Evolutionary conservation across 2,329 filamentous ascomycete genomes (phyloP), one percentile per base, ranked within the genome.

Genomic region (Trichoderma arundinaceum): DNA sequence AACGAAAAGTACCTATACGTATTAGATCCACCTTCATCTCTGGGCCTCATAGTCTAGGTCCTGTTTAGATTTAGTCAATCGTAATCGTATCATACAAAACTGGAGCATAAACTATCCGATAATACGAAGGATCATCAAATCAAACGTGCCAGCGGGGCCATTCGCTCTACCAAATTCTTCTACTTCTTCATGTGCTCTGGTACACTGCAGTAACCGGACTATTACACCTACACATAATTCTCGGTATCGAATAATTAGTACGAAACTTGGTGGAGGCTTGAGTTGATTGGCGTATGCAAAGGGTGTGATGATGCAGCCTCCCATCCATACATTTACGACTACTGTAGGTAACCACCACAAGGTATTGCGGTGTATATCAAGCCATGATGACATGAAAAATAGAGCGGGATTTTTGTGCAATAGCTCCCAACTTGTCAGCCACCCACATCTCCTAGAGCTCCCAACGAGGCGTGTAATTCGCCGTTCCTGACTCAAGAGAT

Each of bases 221-320:
- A 35, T 58, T n/a, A 2, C 8, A 17, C 8, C 10, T 28, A 17
- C 17, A 35, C 12, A 52, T 41, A 32, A 33, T 33, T 22, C 32
- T 41, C 28, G 52, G 22, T 15, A 33, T 4, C 13, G 4, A 44
- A 38, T 32, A 53, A 52, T 35, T 22, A 62, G n/a, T 15, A 7
- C 7, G 12, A 28, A 6, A 19, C 19, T 52, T 53, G 38, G 28
- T 22, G 28, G 28, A 15, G 12, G 1, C 3, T 17, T 22, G 48
- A 35, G 33, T 53, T n/a, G 19, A 19, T 19, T 12, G 8, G 38
- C 43, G 12, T 17, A 15, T 19, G 12, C 5, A 19, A 41, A 35
- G 41, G 39, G 48, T 54, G 60, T 54, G 39, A 53, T 44, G n/a
- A 32, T 54, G 38, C 32, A 22, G 60, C 41, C 22, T 38, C 39